Conservation (phyloP, 2,329 filamentous ascomycete species). For the Exophiala bonariae region DNA sequence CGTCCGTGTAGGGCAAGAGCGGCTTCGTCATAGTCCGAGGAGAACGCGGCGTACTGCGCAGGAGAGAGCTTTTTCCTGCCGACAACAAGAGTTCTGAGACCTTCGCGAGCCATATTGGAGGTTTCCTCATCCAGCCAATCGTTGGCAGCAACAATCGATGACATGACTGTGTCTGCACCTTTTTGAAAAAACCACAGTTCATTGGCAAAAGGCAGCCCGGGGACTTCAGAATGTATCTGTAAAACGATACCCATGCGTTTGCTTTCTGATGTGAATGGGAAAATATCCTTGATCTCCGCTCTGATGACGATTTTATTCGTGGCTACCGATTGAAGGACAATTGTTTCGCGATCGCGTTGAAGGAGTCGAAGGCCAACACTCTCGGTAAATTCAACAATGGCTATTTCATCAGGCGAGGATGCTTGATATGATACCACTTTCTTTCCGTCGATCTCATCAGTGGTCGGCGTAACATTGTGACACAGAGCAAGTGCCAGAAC, state of each 20-base stretch:
- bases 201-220: slow-evolving; percentile 51
- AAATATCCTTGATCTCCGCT: slow-evolving; percentile 87
- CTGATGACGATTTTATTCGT: slow-evolving; percentile 74
- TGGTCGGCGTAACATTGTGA: slow-evolving; percentile 94
- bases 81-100: slow-evolving; percentile 87
- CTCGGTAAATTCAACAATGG: slow-evolving; percentile 95
- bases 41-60: slow-evolving; percentile 80
- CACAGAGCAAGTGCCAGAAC: slow-evolving; percentile 89
- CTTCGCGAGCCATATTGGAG: slow-evolving; percentile 98
- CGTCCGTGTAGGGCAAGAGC: slow-evolving; percentile 77
- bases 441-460: slow-evolving; percentile 77
- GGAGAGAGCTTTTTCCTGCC: slow-evolving; percentile 83
- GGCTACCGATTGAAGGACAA: slow-evolving; percentile 76
- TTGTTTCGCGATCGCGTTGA: slow-evolving; percentile 82
- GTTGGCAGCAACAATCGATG: slow-evolving; percentile 89
- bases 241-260: slow-evolving; percentile 98
- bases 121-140: slow-evolving; percentile 99
- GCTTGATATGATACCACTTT: slow-evolving; percentile 87
- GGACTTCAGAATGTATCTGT: slow-evolving; percentile 65
- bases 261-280: slow-evolving; percentile 96
- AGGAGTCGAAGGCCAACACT: slow-evolving; percentile 81
- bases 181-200: slow-evolving; percentile 99
- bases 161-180: slow-evolving; percentile 97
- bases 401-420: slow-evolving; percentile 96
- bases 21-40: slow-evolving; percentile 71